Evolutionary conservation across 2,329 filamentous ascomycete species (phyloP).

Genomic region (Pestalotiopsis sp.): DNA sequence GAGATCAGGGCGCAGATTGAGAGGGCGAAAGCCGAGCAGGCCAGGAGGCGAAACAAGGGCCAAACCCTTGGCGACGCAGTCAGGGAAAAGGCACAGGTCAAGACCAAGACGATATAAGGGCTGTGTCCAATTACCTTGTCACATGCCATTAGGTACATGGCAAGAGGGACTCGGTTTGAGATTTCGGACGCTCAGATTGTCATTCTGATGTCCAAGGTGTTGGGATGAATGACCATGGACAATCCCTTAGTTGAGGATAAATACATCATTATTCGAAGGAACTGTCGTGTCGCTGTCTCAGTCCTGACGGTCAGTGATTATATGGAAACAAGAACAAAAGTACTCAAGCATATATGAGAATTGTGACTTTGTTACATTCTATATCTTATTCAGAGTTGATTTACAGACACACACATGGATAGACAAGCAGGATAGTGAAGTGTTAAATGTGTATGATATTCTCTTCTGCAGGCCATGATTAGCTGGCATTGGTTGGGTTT

Average conservation of each 20-base stretch:
- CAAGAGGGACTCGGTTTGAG: no score
- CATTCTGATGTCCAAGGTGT: no score
- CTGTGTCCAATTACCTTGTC: neutral
- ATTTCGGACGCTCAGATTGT: no score
- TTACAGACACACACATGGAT: neutral
- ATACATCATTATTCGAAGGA: no score
- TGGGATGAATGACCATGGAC: no score
- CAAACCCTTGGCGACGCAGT: neutral
- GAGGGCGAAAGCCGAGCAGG: conserved; percentile 47
- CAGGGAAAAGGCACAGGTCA: neutral
- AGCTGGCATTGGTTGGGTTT: neutral
- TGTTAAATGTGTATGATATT: neutral
- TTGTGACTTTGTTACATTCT: no score
- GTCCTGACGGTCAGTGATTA: neutral
- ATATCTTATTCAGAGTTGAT: neutral
- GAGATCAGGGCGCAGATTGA: conserved; percentile 78
- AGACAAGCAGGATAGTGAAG: neutral
- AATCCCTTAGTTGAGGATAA: no score
- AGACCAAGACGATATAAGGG: neutral
- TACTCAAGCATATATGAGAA: neutral
- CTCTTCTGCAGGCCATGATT: neutral
- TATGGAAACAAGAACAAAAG: neutral
- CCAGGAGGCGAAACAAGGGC: conserved; percentile 32
- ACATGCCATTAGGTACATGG: no score
- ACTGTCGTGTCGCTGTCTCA: neutral